Base-by-base conservation (phyloP, 106 monocot species). In the Dioscorea dumetorum region DNA sequence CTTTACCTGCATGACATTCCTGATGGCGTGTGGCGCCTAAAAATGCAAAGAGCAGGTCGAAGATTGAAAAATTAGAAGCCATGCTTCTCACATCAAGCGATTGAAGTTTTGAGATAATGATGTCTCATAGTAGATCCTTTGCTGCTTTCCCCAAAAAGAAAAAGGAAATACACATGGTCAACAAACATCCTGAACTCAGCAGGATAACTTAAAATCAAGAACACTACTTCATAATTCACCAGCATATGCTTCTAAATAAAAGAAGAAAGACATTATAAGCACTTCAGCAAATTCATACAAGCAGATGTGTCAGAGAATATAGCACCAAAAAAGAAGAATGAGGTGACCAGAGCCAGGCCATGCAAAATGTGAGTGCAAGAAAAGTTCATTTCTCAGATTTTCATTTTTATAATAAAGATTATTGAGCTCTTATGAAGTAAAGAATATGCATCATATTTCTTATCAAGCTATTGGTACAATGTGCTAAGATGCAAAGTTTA, bases 51-150 rank as follows among this genome's bases (percentile, higher is more conserved):
- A n/a, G n/a, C n/a, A n/a, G n/a, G n/a, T n/a, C n/a, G n/a, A 10
- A 41, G 41, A 41, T 41, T 8, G 41, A 41, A 41, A 41, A 6
- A 8, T 41, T 41, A 6, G 41, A 41, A 41, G 41, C 41, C 41
- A 41, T 8, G 41, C 6, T 41, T 41, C 41, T 41, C 41, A 41
- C 41, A 41, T 41, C 41, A 41, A 41, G 9, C 41, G 41, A 41
- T 6, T 41, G 6, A 41, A 41, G 41, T 8, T 41, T 10, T 41
- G 41, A 41, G 41, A 41, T 2, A 41, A 41, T 41, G 41, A 61
- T n/a, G 70, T 67, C 67, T 80, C 80, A 28, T 83, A 83, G 62
- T 87, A 73, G 49, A 49, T 70, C 64, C 79, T 87, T 83, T 83
- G 74, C 87, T 87, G 76, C 48, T 20, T 58, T 22, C n/a, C 20